A percentile compares a stretch with the other conserved stretches of the same genome.
Evolutionary conservation across 139 green algal species (phyloP).

Genomic region (Micromonas commoda): DNA sequence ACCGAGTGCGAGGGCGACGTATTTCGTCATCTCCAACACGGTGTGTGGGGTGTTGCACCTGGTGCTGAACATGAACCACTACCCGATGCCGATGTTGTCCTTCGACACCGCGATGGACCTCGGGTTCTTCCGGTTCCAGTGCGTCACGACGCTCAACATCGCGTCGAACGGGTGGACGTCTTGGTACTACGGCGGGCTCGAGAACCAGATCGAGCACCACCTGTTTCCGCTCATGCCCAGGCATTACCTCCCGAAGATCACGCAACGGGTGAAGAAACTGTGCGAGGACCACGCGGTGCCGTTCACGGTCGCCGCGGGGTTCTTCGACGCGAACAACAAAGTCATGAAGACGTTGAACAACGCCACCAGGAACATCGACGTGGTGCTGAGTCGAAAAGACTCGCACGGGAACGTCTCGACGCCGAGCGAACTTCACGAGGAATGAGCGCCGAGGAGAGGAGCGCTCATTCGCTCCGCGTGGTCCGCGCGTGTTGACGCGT

Average conservation of each 20-base stretch:
- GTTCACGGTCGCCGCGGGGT: neutral
- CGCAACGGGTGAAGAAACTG: conserved; percentile 32
- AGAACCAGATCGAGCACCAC: conserved; percentile 66
- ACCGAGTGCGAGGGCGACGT: neutral
- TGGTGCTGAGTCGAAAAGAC: too few relatives aligned
- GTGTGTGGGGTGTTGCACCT: conserved; percentile 31
- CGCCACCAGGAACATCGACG: too few relatives aligned
- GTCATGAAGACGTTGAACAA: conserved; percentile 4
- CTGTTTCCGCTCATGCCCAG: conserved; percentile 50
- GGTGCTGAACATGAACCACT: conserved; percentile 50
- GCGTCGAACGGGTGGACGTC: conserved; percentile 46
- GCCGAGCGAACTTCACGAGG: too few relatives aligned
- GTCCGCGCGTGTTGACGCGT: too few relatives aligned
- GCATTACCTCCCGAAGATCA: conserved; percentile 47
- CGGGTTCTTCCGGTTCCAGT: conserved; percentile 37
- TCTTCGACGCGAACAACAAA: conserved; percentile 10
- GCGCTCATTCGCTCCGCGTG: too few relatives aligned
- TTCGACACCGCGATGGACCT: conserved; percentile 13
- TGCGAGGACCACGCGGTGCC: conserved; percentile 36
- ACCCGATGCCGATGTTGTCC: conserved; percentile 38
- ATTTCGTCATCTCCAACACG: conserved; percentile 8
- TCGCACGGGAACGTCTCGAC: too few relatives aligned
- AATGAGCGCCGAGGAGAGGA: too few relatives aligned
- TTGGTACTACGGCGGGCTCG: conserved; percentile 58
- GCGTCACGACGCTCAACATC: conserved; percentile 48